A percentile compares a stretch with the other conserved stretches of the same genome.
Evolutionary conservation across 2,329 filamentous ascomycete genomes (phyloP).

Genomic region (Stagonosporopsis vannaccii): DNA sequence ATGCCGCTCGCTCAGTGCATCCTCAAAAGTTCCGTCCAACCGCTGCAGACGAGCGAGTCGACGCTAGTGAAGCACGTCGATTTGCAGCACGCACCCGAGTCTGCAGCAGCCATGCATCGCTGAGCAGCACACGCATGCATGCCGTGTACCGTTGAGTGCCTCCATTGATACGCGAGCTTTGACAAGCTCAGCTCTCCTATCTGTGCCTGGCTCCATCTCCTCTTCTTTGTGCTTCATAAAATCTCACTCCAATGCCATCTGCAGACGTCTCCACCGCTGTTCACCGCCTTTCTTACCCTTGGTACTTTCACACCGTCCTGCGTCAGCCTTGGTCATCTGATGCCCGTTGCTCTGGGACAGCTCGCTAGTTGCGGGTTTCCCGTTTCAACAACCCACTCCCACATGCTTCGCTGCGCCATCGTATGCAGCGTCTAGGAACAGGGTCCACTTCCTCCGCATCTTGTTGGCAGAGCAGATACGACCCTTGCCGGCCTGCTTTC

Average conservation of each 20-base stretch:
- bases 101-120: constrained; percentile 8
- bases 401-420: constrained; percentile 29
- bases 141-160: constrained; percentile 5
- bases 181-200: constrained; percentile 9
- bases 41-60: constrained; percentile 9
- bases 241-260: background rate
- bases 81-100: background rate
- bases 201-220: constrained; percentile 1
- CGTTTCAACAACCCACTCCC: constrained; percentile 26
- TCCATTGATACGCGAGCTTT: constrained; percentile 5
- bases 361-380: constrained; percentile 24
- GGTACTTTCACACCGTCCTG: constrained; percentile 16
- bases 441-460: constrained; percentile 23
- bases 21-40: constrained; percentile 6
- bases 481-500: constrained; percentile 30
- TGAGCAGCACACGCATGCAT: constrained; percentile 9
- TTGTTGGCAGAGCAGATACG: constrained; percentile 25
- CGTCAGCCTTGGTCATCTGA: constrained; percentile 42
- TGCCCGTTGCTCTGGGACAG: constrained; percentile 23
- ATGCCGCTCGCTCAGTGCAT: constrained; percentile 3
- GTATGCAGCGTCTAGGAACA: constrained; percentile 29
- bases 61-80: constrained; percentile 10
- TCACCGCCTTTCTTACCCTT: constrained; percentile 14
- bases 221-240: constrained; percentile 5
- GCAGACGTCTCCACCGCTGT: constrained; percentile 11